Conservation (phyloP, 352 stramenopile species). For the Aphanomyces astaci region DNA sequence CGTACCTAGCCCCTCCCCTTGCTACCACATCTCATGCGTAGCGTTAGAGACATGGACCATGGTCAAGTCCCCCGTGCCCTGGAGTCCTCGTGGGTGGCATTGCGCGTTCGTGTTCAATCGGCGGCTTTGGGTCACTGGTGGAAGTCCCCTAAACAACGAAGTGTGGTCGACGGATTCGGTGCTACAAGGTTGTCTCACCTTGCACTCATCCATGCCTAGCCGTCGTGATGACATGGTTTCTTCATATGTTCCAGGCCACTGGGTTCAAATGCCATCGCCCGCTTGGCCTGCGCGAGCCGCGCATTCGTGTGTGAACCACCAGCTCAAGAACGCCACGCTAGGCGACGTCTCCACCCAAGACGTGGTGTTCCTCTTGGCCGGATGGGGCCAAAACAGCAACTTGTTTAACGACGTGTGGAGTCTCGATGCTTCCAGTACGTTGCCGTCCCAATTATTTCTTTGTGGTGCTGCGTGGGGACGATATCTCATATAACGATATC, state of each 20-base stretch:
- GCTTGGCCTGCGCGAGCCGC: conserved; percentile 51
- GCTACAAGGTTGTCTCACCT: conserved; percentile 35
- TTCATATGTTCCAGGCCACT: conserved; percentile 24
- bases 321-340: conserved; percentile 39
- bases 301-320: conserved; percentile 48
- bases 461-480: background rate
- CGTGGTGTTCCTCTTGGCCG: conserved; percentile 57
- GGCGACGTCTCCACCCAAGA: conserved; percentile 43
- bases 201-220: too few relatives aligned
- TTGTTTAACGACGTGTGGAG: conserved; percentile 64
- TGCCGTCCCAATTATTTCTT: background rate
- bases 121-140: conserved; percentile 62
- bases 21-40: background rate
- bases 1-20: conserved; percentile 27
- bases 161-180: conserved; percentile 65
- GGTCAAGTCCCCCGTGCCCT: conserved; percentile 33
- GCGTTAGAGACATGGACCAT: conserved; percentile 41
- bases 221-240: too few relatives aligned
- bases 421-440: conserved; percentile 36
- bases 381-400: conserved; percentile 44
- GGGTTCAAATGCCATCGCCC: conserved; percentile 38
- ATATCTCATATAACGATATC: background rate
- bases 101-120: conserved; percentile 53
- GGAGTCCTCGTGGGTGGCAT: conserved; percentile 60
- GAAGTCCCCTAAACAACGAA: conserved; percentile 71